Evolutionary conservation across 2,329 filamentous ascomycete genomes (phyloP).

Genomic region (Sarocladiaceae sp.): DNA sequence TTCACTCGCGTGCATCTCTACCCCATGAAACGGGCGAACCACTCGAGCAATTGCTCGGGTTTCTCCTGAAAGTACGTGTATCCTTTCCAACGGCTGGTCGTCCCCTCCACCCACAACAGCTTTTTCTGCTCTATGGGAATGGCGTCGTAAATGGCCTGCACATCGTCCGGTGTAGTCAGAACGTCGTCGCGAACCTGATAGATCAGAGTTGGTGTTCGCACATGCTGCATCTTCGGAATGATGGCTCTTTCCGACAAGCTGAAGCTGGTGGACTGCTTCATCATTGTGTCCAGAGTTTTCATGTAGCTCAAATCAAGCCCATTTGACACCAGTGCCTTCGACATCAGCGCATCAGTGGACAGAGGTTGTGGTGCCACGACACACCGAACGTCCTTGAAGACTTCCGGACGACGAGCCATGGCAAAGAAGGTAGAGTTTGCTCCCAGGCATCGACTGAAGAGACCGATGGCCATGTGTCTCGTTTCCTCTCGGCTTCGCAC

Average conservation of each 20-base stretch:
- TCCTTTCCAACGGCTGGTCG: slow-evolving; percentile 10
- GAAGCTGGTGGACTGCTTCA: neutral
- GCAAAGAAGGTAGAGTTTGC: slow-evolving; percentile 10
- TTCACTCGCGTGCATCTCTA: neutral
- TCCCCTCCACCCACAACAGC: slow-evolving; percentile 10
- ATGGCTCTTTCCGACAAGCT: slow-evolving; percentile 3
- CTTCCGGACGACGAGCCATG: slow-evolving; percentile 3
- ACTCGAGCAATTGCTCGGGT: slow-evolving; percentile 4
- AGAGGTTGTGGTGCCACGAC: slow-evolving; percentile 9
- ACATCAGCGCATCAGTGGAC: neutral
- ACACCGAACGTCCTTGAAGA: slow-evolving; percentile 9
- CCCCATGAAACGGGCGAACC: slow-evolving; percentile 4
- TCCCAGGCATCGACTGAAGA: slow-evolving; percentile 11
- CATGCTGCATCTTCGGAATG: slow-evolving; percentile 9
- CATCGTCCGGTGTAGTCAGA: slow-evolving; percentile 3
- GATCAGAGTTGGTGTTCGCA: slow-evolving; percentile 11
- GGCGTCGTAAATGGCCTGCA: slow-evolving; percentile 10
- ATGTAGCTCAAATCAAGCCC: slow-evolving; percentile 5
- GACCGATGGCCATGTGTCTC: slow-evolving; percentile 6
- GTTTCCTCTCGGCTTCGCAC: slow-evolving; percentile 9
- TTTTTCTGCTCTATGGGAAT: slow-evolving; percentile 8
- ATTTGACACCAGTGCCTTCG: neutral
- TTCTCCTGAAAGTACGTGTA: slow-evolving; percentile 11
- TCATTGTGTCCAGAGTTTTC: neutral
- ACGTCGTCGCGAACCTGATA: slow-evolving; percentile 12